Evolutionary conservation across 139 green algal species (phyloP), one percentile per base, ranked within the genome.

Genomic region (Edaphochlamys debaryana): DNA sequence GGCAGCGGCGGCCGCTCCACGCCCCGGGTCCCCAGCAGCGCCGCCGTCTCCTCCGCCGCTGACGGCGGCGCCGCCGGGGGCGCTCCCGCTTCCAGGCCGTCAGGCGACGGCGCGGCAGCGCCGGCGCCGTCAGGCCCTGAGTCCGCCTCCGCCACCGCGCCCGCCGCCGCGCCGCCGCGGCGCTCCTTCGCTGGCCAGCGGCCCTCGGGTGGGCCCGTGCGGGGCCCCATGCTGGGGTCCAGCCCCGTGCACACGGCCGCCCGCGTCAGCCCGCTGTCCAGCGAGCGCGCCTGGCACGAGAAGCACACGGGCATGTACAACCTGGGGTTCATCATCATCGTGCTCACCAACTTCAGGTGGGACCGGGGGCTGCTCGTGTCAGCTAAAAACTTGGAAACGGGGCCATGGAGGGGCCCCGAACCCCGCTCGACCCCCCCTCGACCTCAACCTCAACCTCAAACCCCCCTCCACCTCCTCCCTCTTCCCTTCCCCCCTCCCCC

Each of bases 281-380:
- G 84, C 11, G 92, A 96, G 79, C 88, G 94, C 70, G 90, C 96
- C 42, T 87, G 86, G 68, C 52, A 90, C 23, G 80, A 87, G 30
- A 90, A 92, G 81, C 90, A 94, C 83, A 92, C 90, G 80, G 94
- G 95, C 27, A 41, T 98, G 27, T 67, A 95, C 58, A 98, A 94
- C 68, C 90, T 98, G 19, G 86, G 89, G 60, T 87, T 92, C 34
- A 89, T 98, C 48, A 89, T 98, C 29, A 76, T 98, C 69, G 69
- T 94, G 22, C 85, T 91, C 17, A 91, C 93, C 40, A 97, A 98
- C 86, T 91, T 91, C 69, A 90, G 95, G 88, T 92, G 36, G 9
- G 78, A 0, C 30, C 29, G 32, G 8, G 22, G 23, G 36, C 0
- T 58, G 37, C 38, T 54, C 37, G 15, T 11, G 15, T 54, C 11